Evolutionary conservation across 441 rosid species (phyloP).

Genomic region (Syzygium syzygioides): DNA sequence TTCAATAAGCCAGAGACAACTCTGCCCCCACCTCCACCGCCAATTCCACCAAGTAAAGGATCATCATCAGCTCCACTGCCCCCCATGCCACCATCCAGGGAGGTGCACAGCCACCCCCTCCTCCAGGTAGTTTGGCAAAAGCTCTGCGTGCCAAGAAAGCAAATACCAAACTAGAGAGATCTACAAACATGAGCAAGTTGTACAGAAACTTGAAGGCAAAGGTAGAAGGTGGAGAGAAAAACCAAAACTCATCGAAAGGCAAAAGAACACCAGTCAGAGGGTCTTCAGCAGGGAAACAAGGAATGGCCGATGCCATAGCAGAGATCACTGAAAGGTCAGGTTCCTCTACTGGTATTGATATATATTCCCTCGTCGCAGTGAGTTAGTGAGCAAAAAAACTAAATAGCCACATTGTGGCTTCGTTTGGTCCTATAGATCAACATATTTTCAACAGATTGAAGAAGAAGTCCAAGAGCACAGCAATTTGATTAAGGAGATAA

Average conservation of each 20-base stretch:
- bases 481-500: not conserved
- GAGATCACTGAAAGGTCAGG: constrained; percentile 10
- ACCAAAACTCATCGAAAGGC: not conserved
- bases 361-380: not conserved
- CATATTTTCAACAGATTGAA: constrained; percentile 14
- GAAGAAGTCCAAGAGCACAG: constrained; percentile 4
- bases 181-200: constrained; percentile 61
- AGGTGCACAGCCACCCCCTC: constrained; percentile 43
- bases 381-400: not conserved
- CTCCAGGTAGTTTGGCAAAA: constrained; percentile 43
- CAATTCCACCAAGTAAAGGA: not conserved
- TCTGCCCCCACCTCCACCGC: not conserved
- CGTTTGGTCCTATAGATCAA: not conserved
- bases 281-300: constrained; percentile 2
- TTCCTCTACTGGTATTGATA: not conserved
- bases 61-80: constrained; percentile 23
- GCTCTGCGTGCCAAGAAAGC: constrained; percentile 64
- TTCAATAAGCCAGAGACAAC: not conserved
- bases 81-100: not conserved
- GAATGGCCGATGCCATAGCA: constrained; percentile 14
- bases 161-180: constrained; percentile 61
- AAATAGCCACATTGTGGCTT: not conserved
- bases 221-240: constrained; percentile 50
- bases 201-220: constrained; percentile 66
- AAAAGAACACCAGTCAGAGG: not conserved